Conservation (phyloP, 352 stramenopile species). For the Globisporangium sylvaticum region DNA sequence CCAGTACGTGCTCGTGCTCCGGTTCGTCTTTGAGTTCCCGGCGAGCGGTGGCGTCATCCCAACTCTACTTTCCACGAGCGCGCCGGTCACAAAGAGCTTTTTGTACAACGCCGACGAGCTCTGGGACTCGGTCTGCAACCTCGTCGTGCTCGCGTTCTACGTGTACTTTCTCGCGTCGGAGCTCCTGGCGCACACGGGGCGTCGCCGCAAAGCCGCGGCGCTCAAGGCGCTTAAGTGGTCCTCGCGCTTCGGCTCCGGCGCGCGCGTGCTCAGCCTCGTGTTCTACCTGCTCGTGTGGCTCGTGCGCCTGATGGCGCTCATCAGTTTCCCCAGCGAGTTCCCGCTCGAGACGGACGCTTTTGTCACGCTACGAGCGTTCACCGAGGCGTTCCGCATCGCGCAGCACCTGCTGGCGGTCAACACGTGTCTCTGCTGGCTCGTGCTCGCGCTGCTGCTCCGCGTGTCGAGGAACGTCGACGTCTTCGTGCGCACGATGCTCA, state of each 20-base stretch:
- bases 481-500: slow-evolving; percentile 31
- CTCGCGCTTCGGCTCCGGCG: slow-evolving; percentile 25
- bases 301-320: slow-evolving; percentile 29
- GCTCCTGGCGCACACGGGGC: slow-evolving; percentile 25
- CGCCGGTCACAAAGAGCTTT: slow-evolving; percentile 41
- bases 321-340: slow-evolving; percentile 32
- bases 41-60: slow-evolving; percentile 32
- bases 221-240: slow-evolving; percentile 24
- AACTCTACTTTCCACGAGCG: slow-evolving; percentile 20
- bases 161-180: slow-evolving; percentile 43
- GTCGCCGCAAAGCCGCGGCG: slow-evolving; percentile 17
- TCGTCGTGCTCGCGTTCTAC: slow-evolving; percentile 38
- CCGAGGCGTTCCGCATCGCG: slow-evolving; percentile 31
- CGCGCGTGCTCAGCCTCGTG: slow-evolving; percentile 28
- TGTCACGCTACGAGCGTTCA: slow-evolving; percentile 32
- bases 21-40: slow-evolving; percentile 48
- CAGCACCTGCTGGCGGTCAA: slow-evolving; percentile 32
- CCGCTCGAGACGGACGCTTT: slow-evolving; percentile 31
- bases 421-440: slow-evolving; percentile 40
- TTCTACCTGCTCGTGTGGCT: slow-evolving; percentile 44
- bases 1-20: slow-evolving; percentile 28
- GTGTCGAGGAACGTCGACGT: slow-evolving; percentile 37
- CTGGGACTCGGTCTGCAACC: slow-evolving; percentile 24
- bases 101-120: slow-evolving; percentile 27
- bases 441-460: slow-evolving; percentile 38